These are phyloP conservation scores for Psilocybe azurescens DNA, from an alignment of 768 basidiomycete genomes.

Conservation along the genomic window DNA sequence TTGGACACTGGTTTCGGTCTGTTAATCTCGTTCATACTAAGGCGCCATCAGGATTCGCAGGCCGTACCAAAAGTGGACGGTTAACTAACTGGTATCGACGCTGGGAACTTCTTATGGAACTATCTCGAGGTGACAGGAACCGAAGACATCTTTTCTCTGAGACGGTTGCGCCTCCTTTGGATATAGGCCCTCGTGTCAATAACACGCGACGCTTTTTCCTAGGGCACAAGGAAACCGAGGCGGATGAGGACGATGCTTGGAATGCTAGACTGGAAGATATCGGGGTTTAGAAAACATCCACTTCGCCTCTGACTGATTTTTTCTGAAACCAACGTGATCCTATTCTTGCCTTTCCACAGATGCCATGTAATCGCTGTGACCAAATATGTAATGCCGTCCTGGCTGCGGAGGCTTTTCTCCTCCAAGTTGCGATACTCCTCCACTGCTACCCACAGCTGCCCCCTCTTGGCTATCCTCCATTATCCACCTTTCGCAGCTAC, in stretches of 20 bases:
- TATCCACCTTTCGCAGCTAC: not conserved
- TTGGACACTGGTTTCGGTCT: conserved; percentile 20
- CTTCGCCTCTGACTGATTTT: conserved; percentile 1
- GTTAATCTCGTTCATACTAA: conserved; percentile 1
- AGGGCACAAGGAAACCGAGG: conserved; percentile 1
- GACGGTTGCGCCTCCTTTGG: not conserved
- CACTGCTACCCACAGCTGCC: not conserved
- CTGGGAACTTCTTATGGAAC: conserved; percentile 56
- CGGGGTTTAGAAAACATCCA: conserved; percentile 8
- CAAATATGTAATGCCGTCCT: not conserved
- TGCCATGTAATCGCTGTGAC: not conserved
- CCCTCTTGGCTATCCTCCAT: not conserved
- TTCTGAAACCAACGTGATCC: not conserved
- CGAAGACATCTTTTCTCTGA: conserved; percentile 12
- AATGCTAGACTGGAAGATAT: conserved; percentile 9
- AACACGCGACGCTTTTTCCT: conserved; percentile 5
- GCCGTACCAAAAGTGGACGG: conserved; percentile 38
- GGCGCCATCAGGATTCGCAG: not conserved
- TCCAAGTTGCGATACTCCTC: not conserved
- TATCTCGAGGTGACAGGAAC: conserved; percentile 38
- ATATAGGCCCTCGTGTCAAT: not conserved
- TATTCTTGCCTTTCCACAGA: not conserved
- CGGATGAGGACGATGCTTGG: conserved; percentile 13
- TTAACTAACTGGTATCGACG: conserved; percentile 56
- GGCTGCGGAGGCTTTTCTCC: not conserved